Percentiles rank a stretch among this genome's conserved stretches.
phyloP scores from a whole-genome alignment of 352 stramenopile genomes.

The Aphanomyces euteiches region DNA sequence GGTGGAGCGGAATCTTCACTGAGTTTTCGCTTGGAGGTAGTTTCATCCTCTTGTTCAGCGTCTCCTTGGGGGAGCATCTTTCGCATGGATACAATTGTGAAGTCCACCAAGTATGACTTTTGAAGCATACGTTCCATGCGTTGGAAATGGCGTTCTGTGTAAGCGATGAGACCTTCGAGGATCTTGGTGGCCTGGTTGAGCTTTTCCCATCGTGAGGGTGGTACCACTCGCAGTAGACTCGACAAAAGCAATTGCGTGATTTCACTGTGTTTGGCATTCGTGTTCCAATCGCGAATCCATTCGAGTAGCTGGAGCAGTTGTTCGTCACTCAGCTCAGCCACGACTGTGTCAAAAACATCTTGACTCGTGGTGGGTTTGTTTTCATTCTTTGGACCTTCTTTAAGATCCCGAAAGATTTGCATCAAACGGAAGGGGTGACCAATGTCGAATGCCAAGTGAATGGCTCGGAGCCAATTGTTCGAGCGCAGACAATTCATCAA shows the following conservation, averaged over 20 bases:
- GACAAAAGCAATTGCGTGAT: slow-evolving; percentile 93
- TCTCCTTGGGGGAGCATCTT: slow-evolving; percentile 49
- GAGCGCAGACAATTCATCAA: slow-evolving; percentile 92
- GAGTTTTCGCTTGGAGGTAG: background rate
- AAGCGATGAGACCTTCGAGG: slow-evolving; percentile 92
- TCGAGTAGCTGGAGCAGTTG: slow-evolving; percentile 87
- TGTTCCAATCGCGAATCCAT: slow-evolving; percentile 98
- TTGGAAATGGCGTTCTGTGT: slow-evolving; percentile 97
- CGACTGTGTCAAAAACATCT: slow-evolving; percentile 59
- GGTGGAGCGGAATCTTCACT: too few species aligned
- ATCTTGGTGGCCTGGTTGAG: slow-evolving; percentile 71
- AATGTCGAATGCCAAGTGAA: slow-evolving; percentile 89
- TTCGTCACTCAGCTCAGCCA: slow-evolving; percentile 76
- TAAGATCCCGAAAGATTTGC: slow-evolving; percentile 83
- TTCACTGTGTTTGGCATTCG: slow-evolving; percentile 91
- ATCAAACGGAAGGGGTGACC: slow-evolving; percentile 92
- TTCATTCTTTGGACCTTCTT: slow-evolving; percentile 68
- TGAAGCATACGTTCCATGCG: slow-evolving; percentile 94
- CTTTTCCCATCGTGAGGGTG: slow-evolving; percentile 59
- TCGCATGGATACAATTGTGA: slow-evolving; percentile 85
- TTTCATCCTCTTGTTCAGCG: background rate
- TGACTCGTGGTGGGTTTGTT: slow-evolving; percentile 42
- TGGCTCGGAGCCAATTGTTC: slow-evolving; percentile 84
- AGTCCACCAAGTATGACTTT: slow-evolving; percentile 97
- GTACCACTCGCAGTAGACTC: slow-evolving; percentile 76